Conservation (phyloP, 176 grass and related monocot species). For the Oryza coarctata region DNA sequence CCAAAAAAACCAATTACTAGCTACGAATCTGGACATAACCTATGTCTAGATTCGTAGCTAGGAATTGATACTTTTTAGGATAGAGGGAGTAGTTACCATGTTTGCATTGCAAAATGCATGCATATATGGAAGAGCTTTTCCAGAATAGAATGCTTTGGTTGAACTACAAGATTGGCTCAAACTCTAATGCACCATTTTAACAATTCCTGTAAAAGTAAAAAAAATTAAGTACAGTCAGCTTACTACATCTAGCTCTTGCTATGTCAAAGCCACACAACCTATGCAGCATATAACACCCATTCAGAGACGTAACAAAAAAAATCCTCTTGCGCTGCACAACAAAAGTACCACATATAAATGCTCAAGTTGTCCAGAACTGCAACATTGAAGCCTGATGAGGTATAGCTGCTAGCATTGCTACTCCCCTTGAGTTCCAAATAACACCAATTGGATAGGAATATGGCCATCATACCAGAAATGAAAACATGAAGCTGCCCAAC, state of each 20-base stretch:
- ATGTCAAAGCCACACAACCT: neutral
- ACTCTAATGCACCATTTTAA: neutral
- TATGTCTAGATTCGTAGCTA: no score
- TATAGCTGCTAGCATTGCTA: neutral
- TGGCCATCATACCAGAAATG: neutral
- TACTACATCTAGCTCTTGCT: neutral
- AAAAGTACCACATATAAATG: neutral
- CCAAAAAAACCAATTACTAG: no score
- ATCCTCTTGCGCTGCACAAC: neutral
- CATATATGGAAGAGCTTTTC: conserved; percentile 2
- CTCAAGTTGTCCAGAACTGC: neutral
- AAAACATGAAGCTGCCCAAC: neutral
- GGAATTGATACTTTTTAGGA: no score
- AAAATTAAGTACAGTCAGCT: neutral
- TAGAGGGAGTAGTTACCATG: neutral
- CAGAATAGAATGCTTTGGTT: conserved; percentile 13
- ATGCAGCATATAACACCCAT: neutral
- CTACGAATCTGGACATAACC: no score
- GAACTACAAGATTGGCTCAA: neutral
- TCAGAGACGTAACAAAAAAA: neutral
- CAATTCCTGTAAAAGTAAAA: neutral
- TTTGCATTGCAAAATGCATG: neutral
- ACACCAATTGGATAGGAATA: neutral
- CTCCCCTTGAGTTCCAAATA: neutral
- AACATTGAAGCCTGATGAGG: neutral